Conservation (phyloP, 2,329 filamentous ascomycete genomes). For the Arthroderma sp. region DNA sequence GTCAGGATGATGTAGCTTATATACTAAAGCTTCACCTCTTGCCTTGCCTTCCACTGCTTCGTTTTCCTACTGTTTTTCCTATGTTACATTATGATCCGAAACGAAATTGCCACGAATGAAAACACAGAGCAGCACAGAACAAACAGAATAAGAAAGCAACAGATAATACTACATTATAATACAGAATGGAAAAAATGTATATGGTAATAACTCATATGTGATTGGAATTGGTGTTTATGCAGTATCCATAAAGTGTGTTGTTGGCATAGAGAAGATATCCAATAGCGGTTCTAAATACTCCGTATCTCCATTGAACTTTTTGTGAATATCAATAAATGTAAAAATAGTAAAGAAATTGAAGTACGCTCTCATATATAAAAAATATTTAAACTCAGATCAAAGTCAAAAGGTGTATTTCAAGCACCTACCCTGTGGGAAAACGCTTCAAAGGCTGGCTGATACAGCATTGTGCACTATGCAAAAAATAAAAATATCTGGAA, state of each 20-base stretch:
- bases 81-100: background rate
- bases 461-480: background rate
- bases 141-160: background rate
- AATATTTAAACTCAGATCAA: background rate
- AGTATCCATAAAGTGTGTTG: background rate
- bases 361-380: background rate
- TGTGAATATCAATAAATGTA: background rate
- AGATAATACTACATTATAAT: background rate
- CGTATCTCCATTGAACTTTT: background rate
- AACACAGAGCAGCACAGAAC: background rate
- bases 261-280: background rate
- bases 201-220: background rate
- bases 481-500: background rate
- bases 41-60: background rate
- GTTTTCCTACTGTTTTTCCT: background rate
- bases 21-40: background rate
- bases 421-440: background rate
- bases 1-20: background rate
- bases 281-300: background rate
- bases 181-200: background rate
- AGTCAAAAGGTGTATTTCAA: background rate
- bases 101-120: background rate
- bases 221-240: background rate
- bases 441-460: background rate
- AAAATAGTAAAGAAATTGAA: background rate